Evolutionary conservation across 805 yeast genomes (phyloP), one percentile per base, ranked within the genome.

Genomic region (Yamadazyma ubonensis): DNA sequence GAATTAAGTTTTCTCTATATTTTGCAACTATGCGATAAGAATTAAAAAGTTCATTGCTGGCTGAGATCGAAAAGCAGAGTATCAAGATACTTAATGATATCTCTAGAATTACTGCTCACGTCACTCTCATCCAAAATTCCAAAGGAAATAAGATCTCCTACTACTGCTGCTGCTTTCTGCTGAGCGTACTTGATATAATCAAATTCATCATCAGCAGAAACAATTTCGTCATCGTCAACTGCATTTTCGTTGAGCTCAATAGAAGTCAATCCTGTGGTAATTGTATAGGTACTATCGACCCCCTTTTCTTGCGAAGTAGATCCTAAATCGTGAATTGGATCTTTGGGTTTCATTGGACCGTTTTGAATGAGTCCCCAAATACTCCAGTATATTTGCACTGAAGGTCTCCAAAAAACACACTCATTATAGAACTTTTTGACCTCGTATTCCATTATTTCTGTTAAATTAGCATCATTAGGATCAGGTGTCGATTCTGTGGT

Each of bases 331-430:
- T 41, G 44, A 14, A 43, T 40, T 0, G 36, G 38, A 33, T 19
- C 52, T 36, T 28, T 50, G 47, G 31, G 37, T 43, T 48, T 58
- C 36, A 52, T 36, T n/a, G 67, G 71, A 36, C 63, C 88, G 49
- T 83, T 79, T 58, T 87, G 95, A 23, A 93, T 75, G 30, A 93
- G 73, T 1, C 96, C 98, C 99, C 99, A 91, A 19, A 90, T 56
- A 4, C 83, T 74, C 99, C 99, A 91, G 55, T 75, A 78, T 7
- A 86, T 69, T 35, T 83, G 83, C 16, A 79, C 91, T 0, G 87
- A 69, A 1, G 95, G 79, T 53, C 96, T 74, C 96, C 97, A 91
- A 39, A 71, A 70, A 2, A 78, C 65, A 21, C 81, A 74, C 46
- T 86, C 87, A 50, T 83, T 79, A 53, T 77, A 78, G 29, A 88